phyloP scores from a whole-genome alignment of 148 eudicot species.

The Vaccinium corymbosum region DNA sequence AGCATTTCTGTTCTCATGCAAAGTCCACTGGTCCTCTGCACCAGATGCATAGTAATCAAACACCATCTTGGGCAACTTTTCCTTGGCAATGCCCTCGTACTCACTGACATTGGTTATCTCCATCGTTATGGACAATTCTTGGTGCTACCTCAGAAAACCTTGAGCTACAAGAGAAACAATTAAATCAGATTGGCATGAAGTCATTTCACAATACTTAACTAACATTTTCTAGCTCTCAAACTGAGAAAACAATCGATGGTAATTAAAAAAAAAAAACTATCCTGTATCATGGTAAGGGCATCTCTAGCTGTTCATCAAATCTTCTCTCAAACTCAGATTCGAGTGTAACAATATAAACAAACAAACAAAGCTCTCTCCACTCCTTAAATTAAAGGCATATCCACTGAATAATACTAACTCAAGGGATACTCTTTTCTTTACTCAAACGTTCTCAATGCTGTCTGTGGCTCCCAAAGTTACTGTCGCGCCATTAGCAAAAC shows the following conservation, averaged over 20 bases:
- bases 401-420: too few relatives aligned
- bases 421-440: too few relatives aligned
- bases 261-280: too few relatives aligned
- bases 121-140: slow-evolving; percentile 29
- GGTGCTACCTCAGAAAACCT: slow-evolving; percentile 17
- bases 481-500: too few relatives aligned
- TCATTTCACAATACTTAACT: background rate
- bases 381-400: too few relatives aligned
- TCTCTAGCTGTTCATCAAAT: too few relatives aligned
- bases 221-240: background rate
- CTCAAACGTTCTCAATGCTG: too few relatives aligned
- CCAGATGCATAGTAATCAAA: slow-evolving; percentile 99
- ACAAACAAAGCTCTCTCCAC: too few relatives aligned
- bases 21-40: slow-evolving; percentile 98
- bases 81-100: slow-evolving; percentile 91
- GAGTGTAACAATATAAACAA: too few relatives aligned
- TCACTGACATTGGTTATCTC: slow-evolving; percentile 84
- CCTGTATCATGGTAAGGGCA: too few relatives aligned
- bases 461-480: too few relatives aligned
- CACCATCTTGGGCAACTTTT: slow-evolving; percentile 88
- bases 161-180: slow-evolving; percentile 9
- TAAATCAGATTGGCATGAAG: background rate
- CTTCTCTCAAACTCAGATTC: too few relatives aligned
- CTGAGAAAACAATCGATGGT: background rate
- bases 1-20: slow-evolving; percentile 86